Percentiles rank a stretch among this genome's conserved stretches.
phyloP scores from a whole-genome alignment of 176 grass and related monocot species.

The Phoenix dactylifera region DNA sequence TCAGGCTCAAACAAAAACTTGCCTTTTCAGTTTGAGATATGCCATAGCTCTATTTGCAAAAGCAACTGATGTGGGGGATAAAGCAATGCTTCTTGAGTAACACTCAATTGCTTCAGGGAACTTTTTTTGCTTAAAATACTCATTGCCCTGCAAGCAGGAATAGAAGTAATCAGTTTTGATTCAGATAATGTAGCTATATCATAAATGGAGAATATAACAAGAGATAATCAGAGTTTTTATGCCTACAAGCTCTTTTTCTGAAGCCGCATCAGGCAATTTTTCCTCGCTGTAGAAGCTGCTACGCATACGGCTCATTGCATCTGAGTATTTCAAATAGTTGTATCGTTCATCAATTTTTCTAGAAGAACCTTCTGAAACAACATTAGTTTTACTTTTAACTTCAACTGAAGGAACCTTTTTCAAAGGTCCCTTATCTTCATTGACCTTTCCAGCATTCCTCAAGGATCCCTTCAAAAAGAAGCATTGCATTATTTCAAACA shows the following conservation, averaged over 20 bases:
- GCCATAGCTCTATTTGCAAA: constrained; percentile 98
- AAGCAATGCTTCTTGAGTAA: constrained; percentile 77
- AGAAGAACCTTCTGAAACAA: constrained; percentile 4
- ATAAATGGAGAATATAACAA: neutral
- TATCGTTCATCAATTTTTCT: constrained; percentile 17
- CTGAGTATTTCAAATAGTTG: constrained; percentile 31
- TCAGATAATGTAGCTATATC: neutral
- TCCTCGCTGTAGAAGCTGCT: constrained; percentile 25
- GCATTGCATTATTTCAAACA: neutral
- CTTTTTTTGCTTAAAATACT: constrained; percentile 96
- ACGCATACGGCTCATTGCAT: neutral
- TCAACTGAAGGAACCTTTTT: constrained; percentile 25
- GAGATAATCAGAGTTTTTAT: neutral
- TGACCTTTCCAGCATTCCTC: constrained; percentile 1
- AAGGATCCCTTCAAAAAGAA: neutral
- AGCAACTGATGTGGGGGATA: constrained; percentile 59
- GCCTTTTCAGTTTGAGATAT: constrained; percentile 75
- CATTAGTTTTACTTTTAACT: constrained; percentile 9
- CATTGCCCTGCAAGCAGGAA: constrained; percentile 64
- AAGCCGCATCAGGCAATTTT: constrained; percentile 54
- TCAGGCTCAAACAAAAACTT: constrained; percentile 1
- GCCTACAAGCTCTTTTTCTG: constrained; percentile 72
- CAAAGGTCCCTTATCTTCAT: neutral
- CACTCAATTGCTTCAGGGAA: constrained; percentile 64
- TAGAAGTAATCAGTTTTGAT: constrained; percentile 1